Evolutionary conservation across 139 green algal species (phyloP).

Genomic region (Closterium sp.): DNA sequence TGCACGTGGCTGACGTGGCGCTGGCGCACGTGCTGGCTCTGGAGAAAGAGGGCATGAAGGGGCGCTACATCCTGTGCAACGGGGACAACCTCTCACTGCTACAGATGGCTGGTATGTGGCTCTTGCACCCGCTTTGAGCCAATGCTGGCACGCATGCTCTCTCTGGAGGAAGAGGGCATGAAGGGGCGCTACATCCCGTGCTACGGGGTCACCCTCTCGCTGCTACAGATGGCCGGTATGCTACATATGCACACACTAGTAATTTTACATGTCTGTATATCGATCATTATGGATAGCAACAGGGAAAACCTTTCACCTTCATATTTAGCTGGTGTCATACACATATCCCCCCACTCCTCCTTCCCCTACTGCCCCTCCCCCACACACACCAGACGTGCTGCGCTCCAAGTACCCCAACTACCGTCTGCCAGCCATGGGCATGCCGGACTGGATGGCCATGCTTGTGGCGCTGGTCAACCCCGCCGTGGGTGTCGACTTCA

Average conservation of each 20-base stretch:
- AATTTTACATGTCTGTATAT: too few relatives aligned
- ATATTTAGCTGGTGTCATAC: too few relatives aligned
- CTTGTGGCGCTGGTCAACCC: neutral
- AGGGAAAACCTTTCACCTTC: too few relatives aligned
- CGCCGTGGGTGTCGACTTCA: neutral
- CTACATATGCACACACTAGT: neutral
- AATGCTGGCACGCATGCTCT: neutral
- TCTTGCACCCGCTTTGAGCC: too few relatives aligned
- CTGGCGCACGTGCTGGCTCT: conserved; percentile 4
- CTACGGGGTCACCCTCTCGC: neutral
- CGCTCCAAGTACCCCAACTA: neutral
- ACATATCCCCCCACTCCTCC: too few relatives aligned
- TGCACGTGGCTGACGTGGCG: conserved; percentile 15
- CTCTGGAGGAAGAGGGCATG: too few relatives aligned
- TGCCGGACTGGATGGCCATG: neutral
- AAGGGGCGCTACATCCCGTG: neutral
- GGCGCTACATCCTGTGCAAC: conserved; percentile 8
- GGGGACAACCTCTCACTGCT: neutral
- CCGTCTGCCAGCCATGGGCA: neutral
- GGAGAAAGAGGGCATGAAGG: neutral
- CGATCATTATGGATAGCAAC: too few relatives aligned
- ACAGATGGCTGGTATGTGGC: neutral
- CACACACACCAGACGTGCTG: neutral
- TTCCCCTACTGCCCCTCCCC: too few relatives aligned
- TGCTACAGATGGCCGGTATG: neutral